Evolutionary conservation across 805 yeast genomes (phyloP), one percentile per base, ranked within the genome.

Genomic region (Clavispora carvajalis): DNA sequence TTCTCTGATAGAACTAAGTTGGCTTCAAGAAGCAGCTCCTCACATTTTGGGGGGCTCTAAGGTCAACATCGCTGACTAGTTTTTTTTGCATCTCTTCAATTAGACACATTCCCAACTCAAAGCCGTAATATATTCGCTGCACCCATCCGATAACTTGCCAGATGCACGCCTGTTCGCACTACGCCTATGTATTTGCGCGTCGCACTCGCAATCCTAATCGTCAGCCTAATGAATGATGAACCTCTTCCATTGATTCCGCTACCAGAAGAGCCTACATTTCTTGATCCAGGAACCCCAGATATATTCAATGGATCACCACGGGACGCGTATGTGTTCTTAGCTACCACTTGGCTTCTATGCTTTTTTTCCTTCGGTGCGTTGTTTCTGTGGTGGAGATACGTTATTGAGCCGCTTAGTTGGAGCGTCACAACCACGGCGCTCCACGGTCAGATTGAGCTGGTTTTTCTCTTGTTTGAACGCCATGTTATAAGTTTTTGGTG

Each of bases 11-110:
- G 85, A 87, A 55, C 63, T 87, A 40, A 76, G 78, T 12, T 91
- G 98, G 98, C 62, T 93, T 36, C 91, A 85, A 55, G 93, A 85
- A 47, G 72, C 81, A 2, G 85, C 89, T 0, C 88, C 88, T 0
- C 82, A 81, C 46, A 55, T 78, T 17, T 61, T 80, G 34, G 79
- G 81, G 13, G 65, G 72, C 2, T 41, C 60, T 19, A 65, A 61
- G 49, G 51, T 61, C 6, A 60, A 49, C 45, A 51, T 62, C 19
- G 52, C 57, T 36, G 58, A 62, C 29, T 51, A 52, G 33, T 16
- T 4, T 12, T 13, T 7, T 28, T 9, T 15, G 23, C 23, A 28
- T 16, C 7, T 13, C 15, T 7, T 7, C 16, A 5, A 16, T 16
- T 15, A 15, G 31, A 28, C 19, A 7, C 25, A 22, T 11, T 22